Conservation (phyloP, 129 eudicot genomes). For the Logfia minima region DNA sequence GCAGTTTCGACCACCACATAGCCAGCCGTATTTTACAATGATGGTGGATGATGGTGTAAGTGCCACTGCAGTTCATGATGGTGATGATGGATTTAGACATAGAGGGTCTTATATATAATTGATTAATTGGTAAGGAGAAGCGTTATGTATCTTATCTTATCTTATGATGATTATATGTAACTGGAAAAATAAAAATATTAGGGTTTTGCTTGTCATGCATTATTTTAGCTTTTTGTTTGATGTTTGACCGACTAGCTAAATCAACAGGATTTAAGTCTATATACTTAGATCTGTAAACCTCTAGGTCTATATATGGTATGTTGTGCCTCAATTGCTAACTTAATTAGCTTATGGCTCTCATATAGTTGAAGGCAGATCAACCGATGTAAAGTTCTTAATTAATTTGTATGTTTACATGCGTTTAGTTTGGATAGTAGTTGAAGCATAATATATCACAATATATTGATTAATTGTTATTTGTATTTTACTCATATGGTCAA, state of each 20-base stretch:
- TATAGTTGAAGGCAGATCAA: no score
- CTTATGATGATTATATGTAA: not conserved
- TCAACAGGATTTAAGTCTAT: not conserved
- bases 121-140: constrained; percentile 5
- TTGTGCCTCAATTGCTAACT: no score
- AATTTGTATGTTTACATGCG: no score
- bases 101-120: constrained; percentile 3
- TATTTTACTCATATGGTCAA: no score
- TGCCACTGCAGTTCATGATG: constrained; percentile 17
- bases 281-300: not conserved
- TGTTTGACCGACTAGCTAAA: not conserved
- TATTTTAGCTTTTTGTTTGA: not conserved
- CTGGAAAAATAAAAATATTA: not conserved
- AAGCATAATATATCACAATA: no score
- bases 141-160: not conserved
- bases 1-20: constrained; percentile 11
- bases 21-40: constrained; percentile 19
- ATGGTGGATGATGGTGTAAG: constrained; percentile 30
- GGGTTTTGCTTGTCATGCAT: not conserved
- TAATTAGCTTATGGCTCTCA: no score
- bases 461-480: no score
- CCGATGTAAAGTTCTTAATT: no score
- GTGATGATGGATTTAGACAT: constrained; percentile 14
- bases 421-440: no score
- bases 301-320: not conserved